Evolutionary conservation across 495 filamentous ascomycete species (phyloP), one percentile per base, ranked within the genome.

Genomic region (Hyaloscypha bicolor): DNA sequence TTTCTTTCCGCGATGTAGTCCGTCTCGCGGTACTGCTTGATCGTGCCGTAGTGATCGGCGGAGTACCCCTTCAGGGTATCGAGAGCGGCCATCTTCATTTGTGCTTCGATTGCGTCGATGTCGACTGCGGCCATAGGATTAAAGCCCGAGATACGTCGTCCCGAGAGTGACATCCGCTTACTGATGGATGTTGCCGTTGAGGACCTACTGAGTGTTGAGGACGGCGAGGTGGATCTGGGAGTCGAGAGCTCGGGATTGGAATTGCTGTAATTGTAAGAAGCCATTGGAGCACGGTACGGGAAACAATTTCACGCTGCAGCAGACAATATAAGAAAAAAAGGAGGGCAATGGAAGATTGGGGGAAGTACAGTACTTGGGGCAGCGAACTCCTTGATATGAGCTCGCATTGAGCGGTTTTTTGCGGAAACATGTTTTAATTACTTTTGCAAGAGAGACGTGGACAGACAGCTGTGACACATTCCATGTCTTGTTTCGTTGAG

Each of bases 121-220:
- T 85, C 83, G 65, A 84, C 79, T 8, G 82, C 75, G 60, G 79
- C 81, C 79, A 85, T 81, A 63, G 83, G 84, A 76, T 86, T 85
- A 32, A 83, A 75, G 31, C 78, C 77, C 19, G 82, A 81, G 53
- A 81, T 81, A 16, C 82, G 74, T 64, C 83, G 73, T 53, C 77
- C 74, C 11, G 82, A 86, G 55, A 85, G 71, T 63, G 82, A 84
- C 72, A 84, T 76, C 66, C 81, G 81, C 77, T 86, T 83, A 63
- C 77, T 84, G 71, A 81, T 75, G 64, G 82, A 77, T 64, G 82
- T 82, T 56, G 83, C 80, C 42, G 82, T 79, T 16, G 84, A 85
- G 48, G 82, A 81, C 62, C 83, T 80, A 63, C 80, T 76, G 58
- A 78, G 79, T 9, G 76, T 73, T 31, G 72, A 72, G 5, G 82